Conservation (phyloP, 352 stramenopile genomes). For the Pythium phragmiticola region DNA sequence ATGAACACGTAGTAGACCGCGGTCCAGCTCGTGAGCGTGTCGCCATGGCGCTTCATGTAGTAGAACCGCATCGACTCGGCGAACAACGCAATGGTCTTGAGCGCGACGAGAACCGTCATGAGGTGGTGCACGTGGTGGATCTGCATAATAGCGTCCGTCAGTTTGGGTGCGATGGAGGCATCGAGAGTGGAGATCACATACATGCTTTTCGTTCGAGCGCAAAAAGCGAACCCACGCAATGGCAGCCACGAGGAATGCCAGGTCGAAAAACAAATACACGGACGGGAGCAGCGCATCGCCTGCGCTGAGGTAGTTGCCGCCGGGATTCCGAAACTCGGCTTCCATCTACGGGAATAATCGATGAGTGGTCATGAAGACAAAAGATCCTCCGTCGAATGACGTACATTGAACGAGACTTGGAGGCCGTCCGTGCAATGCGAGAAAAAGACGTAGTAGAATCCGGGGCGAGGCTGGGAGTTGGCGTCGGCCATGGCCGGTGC, state of each 20-base stretch:
- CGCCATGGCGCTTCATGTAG: slow-evolving; percentile 94
- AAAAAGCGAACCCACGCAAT: slow-evolving; percentile 69
- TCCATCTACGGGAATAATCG: slow-evolving; percentile 53
- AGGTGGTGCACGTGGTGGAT: slow-evolving; percentile 95
- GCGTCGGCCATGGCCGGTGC: slow-evolving; percentile 14
- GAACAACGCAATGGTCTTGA: slow-evolving; percentile 94
- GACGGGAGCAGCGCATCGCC: slow-evolving; percentile 81
- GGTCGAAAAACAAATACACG: slow-evolving; percentile 81
- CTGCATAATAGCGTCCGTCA: slow-evolving; percentile 15
- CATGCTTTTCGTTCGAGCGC: slow-evolving; percentile 47
- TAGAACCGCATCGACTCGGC: slow-evolving; percentile 94
- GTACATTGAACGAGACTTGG: slow-evolving; percentile 87
- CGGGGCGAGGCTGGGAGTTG: slow-evolving; percentile 31
- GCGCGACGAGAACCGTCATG: slow-evolving; percentile 91
- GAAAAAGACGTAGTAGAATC: slow-evolving; percentile 91
- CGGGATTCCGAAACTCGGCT: slow-evolving; percentile 79
- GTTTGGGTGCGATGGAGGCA: neutral
- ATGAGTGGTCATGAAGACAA: slow-evolving; percentile 41
- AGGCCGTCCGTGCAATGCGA: slow-evolving; percentile 72
- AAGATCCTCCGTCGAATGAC: neutral
- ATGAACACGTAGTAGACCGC: slow-evolving; percentile 94
- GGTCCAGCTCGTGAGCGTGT: slow-evolving; percentile 91
- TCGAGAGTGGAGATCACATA: slow-evolving; percentile 29
- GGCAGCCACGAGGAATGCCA: slow-evolving; percentile 61
- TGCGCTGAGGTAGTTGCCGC: slow-evolving; percentile 81